phyloP scores from a whole-genome alignment of 495 filamentous ascomycete species.

The Pyrenopolyporus hunteri region DNA sequence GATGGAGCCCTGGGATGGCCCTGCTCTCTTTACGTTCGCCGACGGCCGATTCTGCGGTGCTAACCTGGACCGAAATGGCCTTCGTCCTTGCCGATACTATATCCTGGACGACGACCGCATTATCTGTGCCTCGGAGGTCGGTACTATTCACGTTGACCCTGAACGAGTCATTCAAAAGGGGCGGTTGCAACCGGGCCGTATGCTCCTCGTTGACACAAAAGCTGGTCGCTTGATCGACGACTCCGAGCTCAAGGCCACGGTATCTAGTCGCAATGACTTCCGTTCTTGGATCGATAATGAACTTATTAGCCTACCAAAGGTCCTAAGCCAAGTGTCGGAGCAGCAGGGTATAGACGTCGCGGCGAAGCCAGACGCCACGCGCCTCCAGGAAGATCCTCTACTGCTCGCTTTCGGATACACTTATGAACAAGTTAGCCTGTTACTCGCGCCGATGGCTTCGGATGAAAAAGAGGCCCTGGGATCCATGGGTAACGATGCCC shows the following conservation, averaged over 20 bases:
- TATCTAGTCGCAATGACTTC: conserved; percentile 86
- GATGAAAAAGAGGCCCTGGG: conserved; percentile 99
- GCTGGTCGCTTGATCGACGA: conserved; percentile 97
- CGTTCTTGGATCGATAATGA: conserved; percentile 86
- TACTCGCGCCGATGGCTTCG: conserved; percentile 95
- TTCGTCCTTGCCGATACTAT: conserved; percentile 97
- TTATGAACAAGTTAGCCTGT: conserved; percentile 92
- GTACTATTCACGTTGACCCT: conserved; percentile 89
- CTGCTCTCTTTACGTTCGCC: conserved; percentile 96
- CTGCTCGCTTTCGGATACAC: conserved; percentile 94
- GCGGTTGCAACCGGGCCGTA: conserved; percentile 92
- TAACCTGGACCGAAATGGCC: conserved; percentile 96
- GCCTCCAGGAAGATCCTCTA: conserved; percentile 82
- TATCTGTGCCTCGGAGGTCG: conserved; percentile 97
- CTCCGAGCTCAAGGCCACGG: conserved; percentile 87
- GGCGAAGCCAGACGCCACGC: conserved; percentile 69
- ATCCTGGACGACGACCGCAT: conserved; percentile 98
- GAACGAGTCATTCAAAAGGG: conserved; percentile 94
- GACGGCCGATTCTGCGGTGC: conserved; percentile 98
- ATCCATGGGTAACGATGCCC: conserved; percentile 99
- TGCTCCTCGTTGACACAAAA: conserved; percentile 95
- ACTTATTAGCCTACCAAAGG: conserved; percentile 77
- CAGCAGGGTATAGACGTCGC: conserved; percentile 60
- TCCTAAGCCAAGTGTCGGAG: conserved; percentile 55
- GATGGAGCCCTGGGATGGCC: conserved; percentile 99